Conservation (phyloP, 352 stramenopile species). For the Phytopythium kandeliae region DNA sequence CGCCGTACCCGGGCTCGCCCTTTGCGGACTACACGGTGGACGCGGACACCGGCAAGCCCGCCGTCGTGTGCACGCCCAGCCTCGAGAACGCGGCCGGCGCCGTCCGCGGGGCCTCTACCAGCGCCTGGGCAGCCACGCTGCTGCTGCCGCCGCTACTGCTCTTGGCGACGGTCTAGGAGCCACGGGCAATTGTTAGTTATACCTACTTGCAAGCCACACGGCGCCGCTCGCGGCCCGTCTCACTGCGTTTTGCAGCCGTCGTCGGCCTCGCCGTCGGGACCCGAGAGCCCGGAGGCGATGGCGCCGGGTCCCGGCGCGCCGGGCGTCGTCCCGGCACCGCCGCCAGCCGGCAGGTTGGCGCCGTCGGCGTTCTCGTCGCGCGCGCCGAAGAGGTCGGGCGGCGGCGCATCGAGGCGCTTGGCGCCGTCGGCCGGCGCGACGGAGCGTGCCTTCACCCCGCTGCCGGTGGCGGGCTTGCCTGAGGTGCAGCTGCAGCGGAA, state of each 20-base stretch:
- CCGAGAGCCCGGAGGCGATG: slow-evolving; percentile 23
- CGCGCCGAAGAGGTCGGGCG: slow-evolving; percentile 5
- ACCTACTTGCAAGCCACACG: too few species aligned
- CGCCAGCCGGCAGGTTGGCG: slow-evolving; percentile 12
- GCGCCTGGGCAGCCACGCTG: not conserved
- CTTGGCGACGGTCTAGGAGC: not conserved
- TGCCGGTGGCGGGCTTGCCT: slow-evolving; percentile 12
- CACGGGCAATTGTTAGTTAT: too few species aligned
- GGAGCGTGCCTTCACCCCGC: slow-evolving; percentile 35
- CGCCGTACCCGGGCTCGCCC: slow-evolving; percentile 71
- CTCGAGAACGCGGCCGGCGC: slow-evolving; percentile 48
- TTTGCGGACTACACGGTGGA: slow-evolving; percentile 75
- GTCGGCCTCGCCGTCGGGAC: slow-evolving; percentile 38
- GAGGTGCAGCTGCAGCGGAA: slow-evolving; percentile 75
- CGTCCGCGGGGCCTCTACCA: not conserved
- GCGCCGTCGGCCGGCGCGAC: slow-evolving; percentile 31
- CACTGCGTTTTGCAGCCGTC: slow-evolving; percentile 67
- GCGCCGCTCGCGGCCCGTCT: too few species aligned
- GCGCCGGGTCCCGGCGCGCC: not conserved
- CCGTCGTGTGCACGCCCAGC: slow-evolving; percentile 79
- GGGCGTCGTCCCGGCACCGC: too few species aligned
- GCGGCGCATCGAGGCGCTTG: not conserved
- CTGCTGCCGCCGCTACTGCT: slow-evolving; percentile 1
- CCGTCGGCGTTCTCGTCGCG: slow-evolving; percentile 26
- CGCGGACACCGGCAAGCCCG: slow-evolving; percentile 56